Conservation (phyloP, 2,329 filamentous ascomycete genomes). For the Falciphora oryzae region DNA sequence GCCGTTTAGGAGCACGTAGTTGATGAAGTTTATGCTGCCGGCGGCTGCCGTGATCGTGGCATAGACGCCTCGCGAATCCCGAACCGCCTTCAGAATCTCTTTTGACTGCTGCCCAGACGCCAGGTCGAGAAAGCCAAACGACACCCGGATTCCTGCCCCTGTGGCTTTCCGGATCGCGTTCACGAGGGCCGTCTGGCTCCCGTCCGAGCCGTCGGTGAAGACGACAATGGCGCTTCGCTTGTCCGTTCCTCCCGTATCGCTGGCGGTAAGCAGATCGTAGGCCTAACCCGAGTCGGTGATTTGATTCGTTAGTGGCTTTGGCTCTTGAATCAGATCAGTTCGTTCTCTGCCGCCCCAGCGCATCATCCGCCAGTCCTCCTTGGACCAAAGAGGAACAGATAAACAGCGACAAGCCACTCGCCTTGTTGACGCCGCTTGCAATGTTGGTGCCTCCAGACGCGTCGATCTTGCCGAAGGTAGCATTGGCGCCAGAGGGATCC, state of each 20-base stretch:
- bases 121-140: constrained; percentile 20
- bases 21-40: constrained; percentile 19
- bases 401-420: constrained; percentile 2
- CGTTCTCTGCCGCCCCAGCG: not conserved
- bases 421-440: constrained; percentile 17
- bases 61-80: constrained; percentile 19
- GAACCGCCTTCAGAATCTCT: constrained; percentile 17
- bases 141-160: constrained; percentile 19
- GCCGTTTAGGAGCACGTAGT: constrained; percentile 21
- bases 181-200: constrained; percentile 13
- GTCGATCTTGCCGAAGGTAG: constrained; percentile 13
- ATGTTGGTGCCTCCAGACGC: constrained; percentile 15
- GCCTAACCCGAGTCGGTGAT: not conserved
- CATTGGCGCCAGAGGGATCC: constrained; percentile 14
- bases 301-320: not conserved
- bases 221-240: constrained; percentile 20
- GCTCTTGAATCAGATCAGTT: not conserved
- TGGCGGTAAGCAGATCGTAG: constrained; percentile 13
- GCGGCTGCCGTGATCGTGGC: constrained; percentile 18
- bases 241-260: constrained; percentile 14
- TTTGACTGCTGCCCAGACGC: constrained; percentile 12
- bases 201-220: constrained; percentile 20
- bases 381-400: not conserved
- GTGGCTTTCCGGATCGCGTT: constrained; percentile 21
- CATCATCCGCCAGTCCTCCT: not conserved